Base-by-base conservation (phyloP, 208 protist species). In the Wallacemonas collosoma region DNA sequence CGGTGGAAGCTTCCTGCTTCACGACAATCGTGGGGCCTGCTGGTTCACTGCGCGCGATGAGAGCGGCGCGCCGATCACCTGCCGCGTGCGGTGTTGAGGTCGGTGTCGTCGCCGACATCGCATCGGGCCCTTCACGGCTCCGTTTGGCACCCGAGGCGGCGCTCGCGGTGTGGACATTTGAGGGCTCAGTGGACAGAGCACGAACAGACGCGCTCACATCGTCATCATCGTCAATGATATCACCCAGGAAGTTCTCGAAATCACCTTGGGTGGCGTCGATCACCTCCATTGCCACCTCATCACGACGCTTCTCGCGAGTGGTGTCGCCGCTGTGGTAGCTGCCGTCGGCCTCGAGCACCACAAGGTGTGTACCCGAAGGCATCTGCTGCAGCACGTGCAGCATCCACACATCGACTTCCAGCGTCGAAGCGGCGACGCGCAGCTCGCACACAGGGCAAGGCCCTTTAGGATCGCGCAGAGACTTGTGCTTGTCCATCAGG, bases 401-500 rank as follows among this genome's bases (percentile, higher is more conserved):
- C 82, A 95, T 86, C 90, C 93, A 97, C 36, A 85, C 51, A 66
- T 97, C 93, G 26, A 97, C 77, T 71, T 93, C 86, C 36, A 97
- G 84, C 39, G 81, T 87, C 3, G 90, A 95, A 53, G 89, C 86
- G 4, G 76, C 58, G 48, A 95, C 89, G 63, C 88, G 85, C 44
- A 81, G 79, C 73, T 93, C 84, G 73, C 93, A 97, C 62, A 95
- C 90, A 14, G 90, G 88, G 76, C 93, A 97, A 44, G 88, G 83
- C n/a, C 77, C 93, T 12, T 74, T 85, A 12, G 90, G 90, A 61
- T 97, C 93, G 12, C 93, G 93, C 87, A 95, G 76, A 5, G 90
- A 88, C 47, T 89, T 85, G 60, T 82, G 81, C 66, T 93, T 90
- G 48, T 82, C 79, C 26, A 97, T 81, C 76, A 97, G 77, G 41